Base-by-base conservation (phyloP, 352 stramenopile species). In the Phytophthora idaei region DNA sequence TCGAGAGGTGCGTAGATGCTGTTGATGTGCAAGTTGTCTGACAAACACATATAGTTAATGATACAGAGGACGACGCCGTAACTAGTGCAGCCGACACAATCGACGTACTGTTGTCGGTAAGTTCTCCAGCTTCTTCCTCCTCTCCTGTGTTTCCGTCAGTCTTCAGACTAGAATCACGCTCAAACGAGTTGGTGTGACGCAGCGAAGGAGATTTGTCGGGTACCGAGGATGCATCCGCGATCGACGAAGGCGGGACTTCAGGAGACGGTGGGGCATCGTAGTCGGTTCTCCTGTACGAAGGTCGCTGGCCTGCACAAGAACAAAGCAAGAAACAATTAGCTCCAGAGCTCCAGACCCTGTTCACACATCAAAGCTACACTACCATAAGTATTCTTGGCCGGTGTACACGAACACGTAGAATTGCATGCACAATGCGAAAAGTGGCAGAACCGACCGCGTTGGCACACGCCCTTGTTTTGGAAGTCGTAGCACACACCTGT, bases 371-470 rank as follows among this genome's bases (percentile, higher is more conserved):
- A 32, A 44, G 28, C n/a, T 32, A 48, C 11, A 52, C 56, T 69
- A 94, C 87, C 87, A 63, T 95, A 95, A 45, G 88, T 94, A 74
- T 95, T 93, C 61, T 90, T 92, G 3, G 78, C 63, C 10, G 83
- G 75, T 4, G 88, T 95, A 66, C 88, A 95, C 4, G 79, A 90
- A 53, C 88, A 95, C 37, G 85, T 92, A 12, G 85, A 93, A 67
- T 95, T 93, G 63, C 88, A 95, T 8, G 88, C 88, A 56, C 88
- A 95, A 65, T 95, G 88, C 12, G 86, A 94, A 61, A 95, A 95
- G 57, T 95, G 88, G 69, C 88, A 95, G 51, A 90, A 93, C 17
- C 83, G 78, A 7, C 86, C 88, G 12, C 88, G 88, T 58, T 94
- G 86, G 27, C 88, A 95, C 8, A 93, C 80, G 10, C 88, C 88